Conservation (phyloP, 2,329 filamentous ascomycete genomes). For the Pseudogymnoascus sp. region DNA sequence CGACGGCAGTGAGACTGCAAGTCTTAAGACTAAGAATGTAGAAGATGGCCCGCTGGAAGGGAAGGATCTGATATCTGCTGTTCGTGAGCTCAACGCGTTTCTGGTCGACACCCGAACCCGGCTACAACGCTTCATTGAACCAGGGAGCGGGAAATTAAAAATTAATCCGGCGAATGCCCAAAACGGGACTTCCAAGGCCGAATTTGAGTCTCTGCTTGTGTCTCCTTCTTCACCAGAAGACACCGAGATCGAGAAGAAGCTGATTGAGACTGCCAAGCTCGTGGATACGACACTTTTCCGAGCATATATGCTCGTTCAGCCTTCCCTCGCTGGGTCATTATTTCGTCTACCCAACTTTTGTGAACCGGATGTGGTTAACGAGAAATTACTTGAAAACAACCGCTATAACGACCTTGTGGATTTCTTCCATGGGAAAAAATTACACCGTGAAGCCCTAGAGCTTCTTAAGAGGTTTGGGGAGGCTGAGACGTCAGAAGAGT, state of each 20-base stretch:
- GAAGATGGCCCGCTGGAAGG: conserved; percentile 57
- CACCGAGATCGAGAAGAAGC: conserved; percentile 58
- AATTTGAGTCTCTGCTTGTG: conserved; percentile 48
- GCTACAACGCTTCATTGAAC: conserved; percentile 53
- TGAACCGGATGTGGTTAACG: conserved; percentile 89
- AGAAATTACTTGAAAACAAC: conserved; percentile 79
- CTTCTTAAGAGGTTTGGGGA: conserved; percentile 74
- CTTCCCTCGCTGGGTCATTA: conserved; percentile 74
- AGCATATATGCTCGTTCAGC: conserved; percentile 87
- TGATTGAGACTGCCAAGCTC: conserved; percentile 69
- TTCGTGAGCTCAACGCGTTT: conserved; percentile 77
- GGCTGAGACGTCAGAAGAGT: conserved; percentile 41
- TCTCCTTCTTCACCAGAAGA: conserved; percentile 31
- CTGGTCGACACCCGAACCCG: conserved; percentile 73
- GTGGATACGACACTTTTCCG: conserved; percentile 94
- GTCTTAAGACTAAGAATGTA: conserved; percentile 37
- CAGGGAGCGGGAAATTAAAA: conserved; percentile 54
- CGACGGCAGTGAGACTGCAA: conserved; percentile 47
- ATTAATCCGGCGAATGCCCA: conserved; percentile 31
- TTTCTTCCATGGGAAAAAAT: conserved; percentile 90
- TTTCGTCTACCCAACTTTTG: conserved; percentile 97
- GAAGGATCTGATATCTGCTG: conserved; percentile 74
- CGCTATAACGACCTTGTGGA: conserved; percentile 94
- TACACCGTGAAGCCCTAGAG: conserved; percentile 80
- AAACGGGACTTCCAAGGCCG: conserved; percentile 39